Conservation (phyloP, 768 basidiomycete species). For the Rhizopogon salebrosus region DNA sequence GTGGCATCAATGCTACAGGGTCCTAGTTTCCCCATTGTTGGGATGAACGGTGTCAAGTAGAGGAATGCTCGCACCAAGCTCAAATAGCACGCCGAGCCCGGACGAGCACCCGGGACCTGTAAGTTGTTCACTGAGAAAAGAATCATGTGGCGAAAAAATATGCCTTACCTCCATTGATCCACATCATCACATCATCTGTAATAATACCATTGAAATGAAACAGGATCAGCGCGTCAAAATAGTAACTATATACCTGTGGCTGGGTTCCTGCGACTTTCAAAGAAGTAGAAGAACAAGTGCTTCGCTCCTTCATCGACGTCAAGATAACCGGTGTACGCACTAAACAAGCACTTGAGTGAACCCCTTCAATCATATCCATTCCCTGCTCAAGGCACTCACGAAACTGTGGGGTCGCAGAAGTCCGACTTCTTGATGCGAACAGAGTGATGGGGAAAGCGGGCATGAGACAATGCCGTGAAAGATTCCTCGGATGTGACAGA, state of each 20-base stretch:
- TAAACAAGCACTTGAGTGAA: conserved; percentile 7
- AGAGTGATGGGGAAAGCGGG: conserved; percentile 46
- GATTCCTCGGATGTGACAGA: conserved; percentile 19
- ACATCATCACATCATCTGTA: conserved; percentile 62
- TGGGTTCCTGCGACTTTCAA: conserved; percentile 47
- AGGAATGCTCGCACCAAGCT: conserved; percentile 34
- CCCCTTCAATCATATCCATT: neutral
- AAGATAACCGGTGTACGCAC: conserved; percentile 44
- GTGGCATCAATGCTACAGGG: conserved; percentile 57
- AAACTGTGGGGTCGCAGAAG: conserved; percentile 61
- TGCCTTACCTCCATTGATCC: conserved; percentile 60
- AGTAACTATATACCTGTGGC: conserved; percentile 24
- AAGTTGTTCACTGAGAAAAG: neutral
- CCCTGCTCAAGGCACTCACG: conserved; percentile 8
- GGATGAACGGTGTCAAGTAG: conserved; percentile 27
- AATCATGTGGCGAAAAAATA: neutral
- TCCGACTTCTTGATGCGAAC: conserved; percentile 56
- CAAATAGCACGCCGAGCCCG: conserved; percentile 55
- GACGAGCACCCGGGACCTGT: conserved; percentile 55
- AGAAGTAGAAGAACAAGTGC: conserved; percentile 57
- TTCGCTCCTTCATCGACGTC: conserved; percentile 45
- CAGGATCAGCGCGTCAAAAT: neutral
- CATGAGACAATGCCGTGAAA: conserved; percentile 40
- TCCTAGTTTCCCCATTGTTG: conserved; percentile 33
- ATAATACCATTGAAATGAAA: neutral